Conservation (phyloP, 495 filamentous ascomycete genomes). For the Staphylotrichum tortipilum region DNA sequence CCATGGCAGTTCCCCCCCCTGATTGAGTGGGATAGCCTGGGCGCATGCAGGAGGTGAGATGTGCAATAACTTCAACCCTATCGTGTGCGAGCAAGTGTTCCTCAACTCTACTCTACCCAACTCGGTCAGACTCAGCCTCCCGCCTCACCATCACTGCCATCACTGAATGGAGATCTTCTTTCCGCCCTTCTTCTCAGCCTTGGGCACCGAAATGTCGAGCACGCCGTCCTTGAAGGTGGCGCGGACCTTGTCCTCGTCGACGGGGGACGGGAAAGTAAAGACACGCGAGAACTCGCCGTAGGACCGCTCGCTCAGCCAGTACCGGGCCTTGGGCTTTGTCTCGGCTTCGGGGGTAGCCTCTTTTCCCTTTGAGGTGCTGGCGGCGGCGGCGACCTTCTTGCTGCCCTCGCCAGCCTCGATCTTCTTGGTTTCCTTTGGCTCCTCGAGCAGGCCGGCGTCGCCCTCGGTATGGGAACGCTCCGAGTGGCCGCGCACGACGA, state of each 20-base stretch:
- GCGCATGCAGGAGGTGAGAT: no score
- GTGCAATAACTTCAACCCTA: no score
- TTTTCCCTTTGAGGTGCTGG: background rate
- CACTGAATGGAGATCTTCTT: constrained; percentile 14
- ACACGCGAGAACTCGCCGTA: constrained; percentile 71
- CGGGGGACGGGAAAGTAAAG: constrained; percentile 68
- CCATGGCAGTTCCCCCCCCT: no score
- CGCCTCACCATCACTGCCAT: no score
- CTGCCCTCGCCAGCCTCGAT: constrained; percentile 14
- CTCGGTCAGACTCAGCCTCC: no score
- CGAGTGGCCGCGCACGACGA: constrained; percentile 61
- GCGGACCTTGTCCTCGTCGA: constrained; percentile 73
- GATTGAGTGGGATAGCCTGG: no score
- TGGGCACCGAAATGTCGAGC: constrained; percentile 65
- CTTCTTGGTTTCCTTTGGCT: constrained; percentile 7
- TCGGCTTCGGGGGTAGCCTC: constrained; percentile 1
- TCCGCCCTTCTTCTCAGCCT: constrained; percentile 46
- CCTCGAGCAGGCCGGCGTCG: constrained; percentile 23
- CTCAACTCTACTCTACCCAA: no score
- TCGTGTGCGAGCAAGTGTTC: no score
- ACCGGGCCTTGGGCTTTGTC: constrained; percentile 37
- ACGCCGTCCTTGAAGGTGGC: constrained; percentile 57
- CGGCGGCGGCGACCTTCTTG: background rate
- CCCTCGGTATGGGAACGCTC: constrained; percentile 47
- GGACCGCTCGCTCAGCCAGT: constrained; percentile 75